These are phyloP conservation scores for Hortaea werneckii DNA, from an alignment of 2,329 filamentous ascomycete genomes.

Conservation along the genomic window DNA sequence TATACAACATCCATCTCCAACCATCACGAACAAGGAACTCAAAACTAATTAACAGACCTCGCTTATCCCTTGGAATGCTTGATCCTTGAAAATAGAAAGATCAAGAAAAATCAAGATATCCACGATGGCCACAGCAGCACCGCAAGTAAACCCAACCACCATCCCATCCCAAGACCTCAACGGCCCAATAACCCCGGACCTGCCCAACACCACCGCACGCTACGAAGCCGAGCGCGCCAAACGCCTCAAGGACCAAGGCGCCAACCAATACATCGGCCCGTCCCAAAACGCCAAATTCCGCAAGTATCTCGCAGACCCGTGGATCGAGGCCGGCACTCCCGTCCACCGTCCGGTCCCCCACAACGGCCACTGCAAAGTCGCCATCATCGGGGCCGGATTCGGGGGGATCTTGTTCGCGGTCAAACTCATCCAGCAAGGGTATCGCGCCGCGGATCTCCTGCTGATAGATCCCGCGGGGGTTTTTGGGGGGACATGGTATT, in stretches of 20 bases:
- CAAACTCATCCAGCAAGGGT: slow-evolving; percentile 29
- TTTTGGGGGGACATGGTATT: slow-evolving; percentile 37
- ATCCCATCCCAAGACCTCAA: neutral
- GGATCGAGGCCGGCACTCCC: slow-evolving; percentile 13
- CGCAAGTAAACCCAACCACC: neutral
- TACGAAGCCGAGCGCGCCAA: slow-evolving; percentile 20
- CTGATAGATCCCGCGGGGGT: slow-evolving; percentile 38
- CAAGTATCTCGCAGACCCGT: slow-evolving; percentile 22
- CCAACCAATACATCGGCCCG: slow-evolving; percentile 17
- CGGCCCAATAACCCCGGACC: neutral
- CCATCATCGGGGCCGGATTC: slow-evolving; percentile 33
- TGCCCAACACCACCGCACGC: slow-evolving; percentile 3
- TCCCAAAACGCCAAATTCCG: slow-evolving; percentile 13
- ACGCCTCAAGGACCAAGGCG: slow-evolving; percentile 14
- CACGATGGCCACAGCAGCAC: neutral
- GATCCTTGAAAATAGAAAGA: no score
- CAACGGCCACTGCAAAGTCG: slow-evolving; percentile 11
- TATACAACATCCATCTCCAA: no score
- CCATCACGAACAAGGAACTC: no score
- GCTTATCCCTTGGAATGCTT: no score
- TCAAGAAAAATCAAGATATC: no score
- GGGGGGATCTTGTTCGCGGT: slow-evolving; percentile 35
- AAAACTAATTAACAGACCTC: no score
- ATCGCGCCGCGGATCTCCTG: slow-evolving; percentile 27
- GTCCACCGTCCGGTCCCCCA: slow-evolving; percentile 9